Evolutionary conservation across 2,329 filamentous ascomycete genomes (phyloP).

Genomic region (Akanthomyces lecanii): DNA sequence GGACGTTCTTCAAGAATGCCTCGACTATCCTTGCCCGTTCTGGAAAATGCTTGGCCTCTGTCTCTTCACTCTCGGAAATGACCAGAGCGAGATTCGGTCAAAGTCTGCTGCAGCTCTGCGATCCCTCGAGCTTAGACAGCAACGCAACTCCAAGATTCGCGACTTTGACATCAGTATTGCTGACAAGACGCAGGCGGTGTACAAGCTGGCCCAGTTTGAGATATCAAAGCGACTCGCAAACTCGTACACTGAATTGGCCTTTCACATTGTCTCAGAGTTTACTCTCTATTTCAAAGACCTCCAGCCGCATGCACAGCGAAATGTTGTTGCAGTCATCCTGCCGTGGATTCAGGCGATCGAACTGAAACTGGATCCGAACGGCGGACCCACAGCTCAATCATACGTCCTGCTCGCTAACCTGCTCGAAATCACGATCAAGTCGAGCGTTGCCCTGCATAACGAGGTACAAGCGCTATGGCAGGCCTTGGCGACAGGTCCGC

Average conservation of each 20-base stretch:
- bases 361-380: constrained; percentile 85
- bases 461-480: constrained; percentile 98
- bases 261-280: constrained; percentile 94
- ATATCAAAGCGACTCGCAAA: constrained; percentile 87
- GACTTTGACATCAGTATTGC: constrained; percentile 98
- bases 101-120: constrained; percentile 81
- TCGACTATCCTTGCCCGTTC: constrained; percentile 79
- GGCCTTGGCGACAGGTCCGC: constrained; percentile 85
- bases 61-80: constrained; percentile 87
- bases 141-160: constrained; percentile 80
- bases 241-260: constrained; percentile 83
- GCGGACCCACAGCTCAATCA: constrained; percentile 82
- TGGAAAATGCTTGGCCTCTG: constrained; percentile 89
- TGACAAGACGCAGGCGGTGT: constrained; percentile 96
- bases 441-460: constrained; percentile 82
- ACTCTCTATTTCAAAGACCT: constrained; percentile 89
- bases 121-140: constrained; percentile 74
- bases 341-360: constrained; percentile 97
- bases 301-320: constrained; percentile 76
- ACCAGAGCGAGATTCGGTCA: constrained; percentile 81
- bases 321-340: constrained; percentile 88
- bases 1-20: constrained; percentile 76
- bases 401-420: constrained; percentile 94
- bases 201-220: constrained; percentile 95
- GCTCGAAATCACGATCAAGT: constrained; percentile 93